phyloP scores from a whole-genome alignment of 1,284 basidiomycete species.

The Dichomitus squalens region DNA sequence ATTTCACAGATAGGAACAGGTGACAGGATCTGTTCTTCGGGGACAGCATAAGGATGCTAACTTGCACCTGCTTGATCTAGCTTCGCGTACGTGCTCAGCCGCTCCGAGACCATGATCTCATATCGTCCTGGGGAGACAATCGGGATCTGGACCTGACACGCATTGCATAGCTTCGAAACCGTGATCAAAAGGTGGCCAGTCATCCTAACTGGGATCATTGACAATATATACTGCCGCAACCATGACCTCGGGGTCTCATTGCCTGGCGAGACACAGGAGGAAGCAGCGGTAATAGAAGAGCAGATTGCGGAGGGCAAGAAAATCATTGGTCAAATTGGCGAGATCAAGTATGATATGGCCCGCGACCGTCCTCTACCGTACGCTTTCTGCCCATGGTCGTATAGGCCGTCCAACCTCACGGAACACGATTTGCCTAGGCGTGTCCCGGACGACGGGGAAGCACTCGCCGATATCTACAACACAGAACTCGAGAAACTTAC shows the following conservation, averaged over 20 bases:
- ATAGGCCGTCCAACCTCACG: too few relatives aligned
- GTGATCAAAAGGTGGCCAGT: constrained; percentile 83
- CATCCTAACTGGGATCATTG: constrained; percentile 82
- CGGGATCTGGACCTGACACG: neutral
- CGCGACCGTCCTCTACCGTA: constrained; percentile 78
- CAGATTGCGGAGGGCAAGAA: constrained; percentile 73
- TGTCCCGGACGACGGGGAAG: constrained; percentile 74
- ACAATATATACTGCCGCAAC: constrained; percentile 64
- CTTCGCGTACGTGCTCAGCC: constrained; percentile 24
- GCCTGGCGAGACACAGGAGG: constrained; percentile 21
- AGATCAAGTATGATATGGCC: constrained; percentile 90
- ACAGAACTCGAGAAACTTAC: constrained; percentile 59
- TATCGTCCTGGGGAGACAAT: neutral
- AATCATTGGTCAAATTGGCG: constrained; percentile 80
- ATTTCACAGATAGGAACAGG: constrained; percentile 27
- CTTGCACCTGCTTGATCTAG: constrained; percentile 9
- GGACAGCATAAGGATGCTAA: neutral
- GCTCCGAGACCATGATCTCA: neutral
- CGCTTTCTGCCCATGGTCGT: constrained; percentile 29
- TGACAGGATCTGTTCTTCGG: neutral
- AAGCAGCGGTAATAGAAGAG: constrained; percentile 29
- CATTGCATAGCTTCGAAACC: constrained; percentile 51
- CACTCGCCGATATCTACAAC: constrained; percentile 75
- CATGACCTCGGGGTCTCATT: constrained; percentile 46
- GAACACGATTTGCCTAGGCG: constrained; percentile 47